Conservation (phyloP, 768 basidiomycete species). For the Coprinellus aureogranulatus region DNA sequence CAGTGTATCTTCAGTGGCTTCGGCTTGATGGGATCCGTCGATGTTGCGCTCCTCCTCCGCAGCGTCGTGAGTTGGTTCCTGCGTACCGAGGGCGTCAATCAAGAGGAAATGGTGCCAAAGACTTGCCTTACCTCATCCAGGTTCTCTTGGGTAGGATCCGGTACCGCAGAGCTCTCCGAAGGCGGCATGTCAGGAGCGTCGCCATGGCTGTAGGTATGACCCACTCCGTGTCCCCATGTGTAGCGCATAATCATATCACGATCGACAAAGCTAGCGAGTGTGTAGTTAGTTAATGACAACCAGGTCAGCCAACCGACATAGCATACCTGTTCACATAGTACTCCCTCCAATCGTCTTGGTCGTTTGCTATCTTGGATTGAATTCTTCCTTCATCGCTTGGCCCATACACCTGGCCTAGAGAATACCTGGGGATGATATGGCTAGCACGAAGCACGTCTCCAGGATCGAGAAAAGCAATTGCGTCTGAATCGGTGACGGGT, state of each 20-base stretch:
- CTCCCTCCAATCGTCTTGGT: constrained; percentile 17
- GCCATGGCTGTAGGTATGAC: not conserved
- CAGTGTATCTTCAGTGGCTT: not conserved
- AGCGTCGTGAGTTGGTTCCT: not conserved
- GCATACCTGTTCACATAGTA: constrained; percentile 38
- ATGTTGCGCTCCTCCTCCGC: not conserved
- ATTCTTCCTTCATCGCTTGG: constrained; percentile 10
- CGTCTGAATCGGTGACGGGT: constrained; percentile 16
- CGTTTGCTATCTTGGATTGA: not conserved
- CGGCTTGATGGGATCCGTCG: not conserved
- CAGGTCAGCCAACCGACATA: not conserved
- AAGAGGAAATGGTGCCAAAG: no score
- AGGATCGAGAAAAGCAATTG: constrained; percentile 36
- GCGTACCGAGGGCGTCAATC: no score
- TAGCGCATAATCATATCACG: constrained; percentile 2
- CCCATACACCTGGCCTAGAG: constrained; percentile 13
- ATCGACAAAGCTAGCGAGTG: not conserved
- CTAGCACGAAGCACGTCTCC: constrained; percentile 26
- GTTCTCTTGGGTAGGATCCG: no score
- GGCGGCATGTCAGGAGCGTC: not conserved
- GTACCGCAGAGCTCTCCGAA: not conserved
- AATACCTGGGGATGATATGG: constrained; percentile 34
- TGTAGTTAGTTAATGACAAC: no score
- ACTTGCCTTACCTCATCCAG: no score
- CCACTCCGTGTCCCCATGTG: not conserved